Evolutionary conservation across 2,329 filamentous ascomycete genomes (phyloP), one percentile per base, ranked within the genome.

Genomic region (Colletotrichum scovillei): DNA sequence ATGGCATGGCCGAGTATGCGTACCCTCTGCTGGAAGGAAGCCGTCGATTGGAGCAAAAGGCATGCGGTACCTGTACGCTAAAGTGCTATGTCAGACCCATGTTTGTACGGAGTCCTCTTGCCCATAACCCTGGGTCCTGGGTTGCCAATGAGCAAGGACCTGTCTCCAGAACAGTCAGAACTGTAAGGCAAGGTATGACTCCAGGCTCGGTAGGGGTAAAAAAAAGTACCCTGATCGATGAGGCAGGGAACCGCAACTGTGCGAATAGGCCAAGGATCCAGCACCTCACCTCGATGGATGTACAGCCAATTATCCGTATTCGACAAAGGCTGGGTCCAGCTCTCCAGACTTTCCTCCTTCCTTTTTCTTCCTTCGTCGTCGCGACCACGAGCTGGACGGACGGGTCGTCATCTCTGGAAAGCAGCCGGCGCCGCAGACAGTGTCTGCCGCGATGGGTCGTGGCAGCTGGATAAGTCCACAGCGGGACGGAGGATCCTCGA

Each of bases 271-370:
- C 42, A 46, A 46, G 42, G 16, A 46, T 42, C 52, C 64, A 53
- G 59, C 30, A 32, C 8, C 30, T 62, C 49, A 69, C 49, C 57
- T 57, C 52, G 24, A 68, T 49, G 14, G 46, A 63, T 53, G 24
- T n/a, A 24, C 46, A 63, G 42, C 42, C 42, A 46, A 46, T 46
- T 46, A 63, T 46, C 64, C 64, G 30, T 58, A 62, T 42, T 42
- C 38, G 59, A n/a, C 42, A n/a, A 59, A 72, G 69, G 63, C 32
- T 68, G 59, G 59, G 53, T 32, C 32, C 66, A 28, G 32, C 66
- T 72, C 70, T 72, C 70, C 59, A 69, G 70, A 69, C 59, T 60
- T 55, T 72, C 46, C 58, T 59, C 28, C 19, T 59, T 64, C 38
- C 14, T 55, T 55, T 57, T 72, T 59, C 32, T 52, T 65, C 19